Conservation (phyloP, 306 rosid genomes). For the Morella rubra region DNA sequence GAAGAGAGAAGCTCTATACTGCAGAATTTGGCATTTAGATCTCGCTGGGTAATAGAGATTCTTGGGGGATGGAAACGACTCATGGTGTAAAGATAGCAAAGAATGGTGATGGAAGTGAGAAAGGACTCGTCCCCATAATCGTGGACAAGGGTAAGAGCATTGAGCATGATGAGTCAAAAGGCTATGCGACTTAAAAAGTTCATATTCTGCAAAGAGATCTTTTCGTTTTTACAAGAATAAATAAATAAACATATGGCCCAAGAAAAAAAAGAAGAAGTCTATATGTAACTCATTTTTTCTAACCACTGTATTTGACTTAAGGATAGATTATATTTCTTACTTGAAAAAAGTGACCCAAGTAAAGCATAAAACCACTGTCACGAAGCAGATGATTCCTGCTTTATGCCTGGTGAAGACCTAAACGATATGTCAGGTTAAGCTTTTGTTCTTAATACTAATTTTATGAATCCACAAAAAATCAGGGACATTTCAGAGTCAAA, state of each 20-base stretch:
- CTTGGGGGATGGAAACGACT: background rate
- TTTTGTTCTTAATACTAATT: background rate
- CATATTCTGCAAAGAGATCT: background rate
- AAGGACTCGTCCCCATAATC: background rate
- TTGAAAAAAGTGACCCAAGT: background rate
- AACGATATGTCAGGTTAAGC: background rate
- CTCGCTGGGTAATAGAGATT: background rate
- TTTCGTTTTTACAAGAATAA: too few species aligned
- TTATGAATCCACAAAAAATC: background rate
- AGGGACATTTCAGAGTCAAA: background rate
- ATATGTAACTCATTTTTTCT: too few species aligned
- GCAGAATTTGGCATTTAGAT: constrained; percentile 18
- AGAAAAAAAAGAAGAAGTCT: too few species aligned
- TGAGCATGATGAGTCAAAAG: constrained; percentile 3
- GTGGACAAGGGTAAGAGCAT: constrained; percentile 13
- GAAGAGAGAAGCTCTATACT: background rate
- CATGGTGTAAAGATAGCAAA: background rate
- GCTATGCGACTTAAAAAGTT: background rate
- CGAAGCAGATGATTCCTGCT: background rate
- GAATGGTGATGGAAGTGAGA: background rate
- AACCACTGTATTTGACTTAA: too few species aligned
- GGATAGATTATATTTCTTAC: too few species aligned
- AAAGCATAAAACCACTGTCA: background rate
- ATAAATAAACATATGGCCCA: too few species aligned
- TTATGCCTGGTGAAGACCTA: background rate